These are phyloP conservation scores for Karstenula rhodostoma DNA, from an alignment of 2,329 filamentous ascomycete genomes.

Conservation along the genomic window DNA sequence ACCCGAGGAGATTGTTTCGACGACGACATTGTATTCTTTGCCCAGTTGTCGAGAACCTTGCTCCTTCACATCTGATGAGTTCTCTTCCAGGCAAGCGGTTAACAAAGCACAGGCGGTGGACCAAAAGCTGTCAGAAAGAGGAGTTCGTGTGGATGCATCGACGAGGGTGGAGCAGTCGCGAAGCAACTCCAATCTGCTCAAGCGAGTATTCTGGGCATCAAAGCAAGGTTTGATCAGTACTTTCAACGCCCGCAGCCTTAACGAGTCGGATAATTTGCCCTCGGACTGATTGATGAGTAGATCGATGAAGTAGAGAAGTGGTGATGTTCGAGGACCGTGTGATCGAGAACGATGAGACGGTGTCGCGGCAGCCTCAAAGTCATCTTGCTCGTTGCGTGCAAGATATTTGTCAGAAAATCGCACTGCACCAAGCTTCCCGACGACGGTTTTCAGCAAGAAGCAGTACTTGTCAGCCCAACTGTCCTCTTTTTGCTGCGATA, in stretches of 20 bases:
- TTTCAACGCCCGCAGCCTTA: constrained; percentile 49
- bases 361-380: constrained; percentile 69
- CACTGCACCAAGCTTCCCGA: constrained; percentile 59
- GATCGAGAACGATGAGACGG: constrained; percentile 67
- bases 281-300: constrained; percentile 61
- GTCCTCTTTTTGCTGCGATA: constrained; percentile 44
- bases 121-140: constrained; percentile 41
- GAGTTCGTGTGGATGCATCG: constrained; percentile 26
- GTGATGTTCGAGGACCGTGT: constrained; percentile 62
- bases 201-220: constrained; percentile 45
- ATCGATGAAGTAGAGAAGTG: constrained; percentile 71
- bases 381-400: constrained; percentile 63
- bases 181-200: constrained; percentile 49
- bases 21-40: constrained; percentile 73
- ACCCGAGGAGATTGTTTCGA: constrained; percentile 71
- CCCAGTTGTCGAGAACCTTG: constrained; percentile 58
- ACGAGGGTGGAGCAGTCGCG: constrained; percentile 43
- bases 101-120: constrained; percentile 31
- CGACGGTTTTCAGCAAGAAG: constrained; percentile 60
- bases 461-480: constrained; percentile 60
- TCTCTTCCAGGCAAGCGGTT: constrained; percentile 34
- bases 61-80: constrained; percentile 31
- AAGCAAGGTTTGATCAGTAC: constrained; percentile 68
- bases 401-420: constrained; percentile 61
- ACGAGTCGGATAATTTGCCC: constrained; percentile 50